A percentile compares a stretch with the other conserved stretches of the same genome.
Conservation (phyloP, 2,329 filamentous ascomycete genomes). For the Epichloe baconii region DNA sequence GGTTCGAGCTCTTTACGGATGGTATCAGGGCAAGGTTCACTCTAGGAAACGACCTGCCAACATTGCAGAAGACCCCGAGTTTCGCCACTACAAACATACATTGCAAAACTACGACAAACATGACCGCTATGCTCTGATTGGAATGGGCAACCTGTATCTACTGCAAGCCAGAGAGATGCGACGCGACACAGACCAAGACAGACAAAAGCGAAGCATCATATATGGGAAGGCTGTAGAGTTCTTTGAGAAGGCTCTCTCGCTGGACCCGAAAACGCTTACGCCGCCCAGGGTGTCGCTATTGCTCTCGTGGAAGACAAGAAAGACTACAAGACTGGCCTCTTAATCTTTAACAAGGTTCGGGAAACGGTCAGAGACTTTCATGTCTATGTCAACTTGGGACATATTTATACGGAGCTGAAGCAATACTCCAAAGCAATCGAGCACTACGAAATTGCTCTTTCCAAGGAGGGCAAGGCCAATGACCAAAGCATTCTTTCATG, state of each 20-base stretch:
- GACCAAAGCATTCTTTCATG: constrained; percentile 75
- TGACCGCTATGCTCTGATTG: constrained; percentile 89
- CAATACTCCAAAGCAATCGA: constrained; percentile 90
- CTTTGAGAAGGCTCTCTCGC: constrained; percentile 88
- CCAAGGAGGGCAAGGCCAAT: constrained; percentile 58
- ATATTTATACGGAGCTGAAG: constrained; percentile 79
- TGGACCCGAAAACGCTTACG: constrained; percentile 96
- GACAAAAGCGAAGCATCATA: constrained; percentile 73
- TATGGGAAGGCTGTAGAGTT: constrained; percentile 94
- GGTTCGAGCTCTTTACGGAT: constrained; percentile 84
- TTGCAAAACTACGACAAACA: constrained; percentile 93
- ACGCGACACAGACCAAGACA: constrained; percentile 76
- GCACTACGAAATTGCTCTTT: constrained; percentile 77
- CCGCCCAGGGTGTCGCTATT: constrained; percentile 90
- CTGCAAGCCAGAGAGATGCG: constrained; percentile 87
- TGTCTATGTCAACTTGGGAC: constrained; percentile 85
- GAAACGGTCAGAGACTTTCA: constrained; percentile 82
- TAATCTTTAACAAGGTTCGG: constrained; percentile 79
- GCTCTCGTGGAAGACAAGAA: constrained; percentile 90
- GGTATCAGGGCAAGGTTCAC: constrained; percentile 74
- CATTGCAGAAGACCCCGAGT: constrained; percentile 78
- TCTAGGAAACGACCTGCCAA: constrained; percentile 72
- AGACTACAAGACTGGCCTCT: constrained; percentile 67
- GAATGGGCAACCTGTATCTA: constrained; percentile 91
- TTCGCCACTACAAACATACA: constrained; percentile 92